These are phyloP conservation scores for button mushroom (Agaricus bisporus) DNA, from an alignment of 768 basidiomycete genomes.

Conservation along the genomic window DNA sequence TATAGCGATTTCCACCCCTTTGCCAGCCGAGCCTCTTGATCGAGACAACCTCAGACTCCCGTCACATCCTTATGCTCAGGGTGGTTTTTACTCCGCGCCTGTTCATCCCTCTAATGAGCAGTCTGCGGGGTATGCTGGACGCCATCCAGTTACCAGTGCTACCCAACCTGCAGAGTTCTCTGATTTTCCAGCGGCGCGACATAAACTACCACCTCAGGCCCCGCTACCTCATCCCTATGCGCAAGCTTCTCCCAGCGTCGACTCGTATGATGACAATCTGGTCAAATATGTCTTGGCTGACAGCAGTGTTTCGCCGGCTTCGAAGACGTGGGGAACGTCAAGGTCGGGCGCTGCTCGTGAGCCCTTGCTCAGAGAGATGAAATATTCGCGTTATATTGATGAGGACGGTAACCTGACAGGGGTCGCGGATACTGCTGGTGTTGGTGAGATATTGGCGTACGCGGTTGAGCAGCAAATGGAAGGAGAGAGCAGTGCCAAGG, in stretches of 20 bases:
- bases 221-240: constrained; percentile 39
- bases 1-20: constrained; percentile 30
- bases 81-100: constrained; percentile 23
- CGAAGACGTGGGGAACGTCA: constrained; percentile 48
- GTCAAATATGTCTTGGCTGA: constrained; percentile 27
- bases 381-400: constrained; percentile 41
- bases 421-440: constrained; percentile 40
- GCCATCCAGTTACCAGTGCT: constrained; percentile 20
- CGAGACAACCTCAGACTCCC: constrained; percentile 28
- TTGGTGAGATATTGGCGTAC: constrained; percentile 59
- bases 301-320: constrained; percentile 31
- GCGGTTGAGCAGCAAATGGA: constrained; percentile 21
- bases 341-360: constrained; percentile 40
- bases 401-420: constrained; percentile 15
- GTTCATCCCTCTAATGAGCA: constrained; percentile 11
- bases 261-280: constrained; percentile 25
- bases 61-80: constrained; percentile 46
- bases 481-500: constrained; percentile 16
- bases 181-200: constrained; percentile 19
- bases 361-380: constrained; percentile 36
- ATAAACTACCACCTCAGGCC: constrained; percentile 32
- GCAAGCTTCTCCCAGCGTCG: constrained; percentile 26
- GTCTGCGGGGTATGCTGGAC: constrained; percentile 28
- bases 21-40: constrained; percentile 22
- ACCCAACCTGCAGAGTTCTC: constrained; percentile 3